Conservation (phyloP, 2,329 filamentous ascomycete species). For the Hypoxylon sp. region DNA sequence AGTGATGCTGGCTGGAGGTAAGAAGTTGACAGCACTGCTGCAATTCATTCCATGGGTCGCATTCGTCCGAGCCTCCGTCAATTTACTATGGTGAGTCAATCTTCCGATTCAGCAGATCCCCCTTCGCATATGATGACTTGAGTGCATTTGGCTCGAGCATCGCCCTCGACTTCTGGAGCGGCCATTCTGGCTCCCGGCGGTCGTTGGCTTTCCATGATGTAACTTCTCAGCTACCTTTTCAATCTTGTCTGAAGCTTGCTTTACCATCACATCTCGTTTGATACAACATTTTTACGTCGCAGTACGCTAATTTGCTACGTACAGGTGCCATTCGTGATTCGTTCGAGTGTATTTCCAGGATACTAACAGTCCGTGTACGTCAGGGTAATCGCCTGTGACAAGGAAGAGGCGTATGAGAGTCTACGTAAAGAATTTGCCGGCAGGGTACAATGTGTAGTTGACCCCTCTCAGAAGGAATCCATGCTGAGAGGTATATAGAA, state of each 20-base stretch:
- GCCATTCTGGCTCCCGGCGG: conserved; percentile 81
- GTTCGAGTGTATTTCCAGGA: background rate
- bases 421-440: conserved; percentile 84
- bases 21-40: conserved; percentile 51
- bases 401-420: conserved; percentile 86
- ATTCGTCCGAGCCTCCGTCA: conserved; percentile 44
- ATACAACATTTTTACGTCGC: conserved; percentile 26
- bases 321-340: conserved; percentile 18
- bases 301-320: conserved; percentile 43
- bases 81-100: conserved; percentile 55
- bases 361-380: conserved; percentile 43
- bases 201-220: conserved; percentile 91
- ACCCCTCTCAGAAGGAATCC: conserved; percentile 50
- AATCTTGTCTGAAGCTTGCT: conserved; percentile 81
- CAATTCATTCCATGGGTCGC: conserved; percentile 20
- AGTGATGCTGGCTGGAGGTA: conserved; percentile 98
- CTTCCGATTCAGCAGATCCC: conserved; percentile 29
- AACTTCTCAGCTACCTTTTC: conserved; percentile 97
- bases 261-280: conserved; percentile 42
- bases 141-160: conserved; percentile 99
- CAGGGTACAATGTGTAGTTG: conserved; percentile 73
- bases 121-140: conserved; percentile 90
- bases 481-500: conserved; percentile 75
- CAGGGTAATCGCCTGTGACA: conserved; percentile 95
- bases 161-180: conserved; percentile 70